Percentiles rank a stretch among this genome's conserved stretches.
Evolutionary conservation across 768 basidiomycete species (phyloP).

Genomic region (Mycena crocata): DNA sequence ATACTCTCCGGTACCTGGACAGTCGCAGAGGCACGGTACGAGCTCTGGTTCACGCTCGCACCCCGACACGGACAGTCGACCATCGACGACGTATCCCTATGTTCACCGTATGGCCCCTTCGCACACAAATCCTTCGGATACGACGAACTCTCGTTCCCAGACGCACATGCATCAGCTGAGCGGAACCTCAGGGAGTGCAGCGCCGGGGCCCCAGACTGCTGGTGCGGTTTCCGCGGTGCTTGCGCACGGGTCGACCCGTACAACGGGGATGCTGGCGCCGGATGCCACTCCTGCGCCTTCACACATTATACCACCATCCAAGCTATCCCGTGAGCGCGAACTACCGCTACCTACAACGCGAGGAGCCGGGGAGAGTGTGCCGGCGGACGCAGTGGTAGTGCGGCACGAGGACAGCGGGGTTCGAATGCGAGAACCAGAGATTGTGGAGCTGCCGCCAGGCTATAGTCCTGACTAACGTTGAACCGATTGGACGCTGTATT

Average conservation of each 20-base stretch:
- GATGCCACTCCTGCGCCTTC: no score
- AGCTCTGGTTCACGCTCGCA: background rate
- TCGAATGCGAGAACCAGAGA: background rate
- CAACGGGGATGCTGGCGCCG: background rate
- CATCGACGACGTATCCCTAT: background rate
- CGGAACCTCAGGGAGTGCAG: background rate
- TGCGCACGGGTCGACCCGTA: background rate
- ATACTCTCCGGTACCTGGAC: background rate
- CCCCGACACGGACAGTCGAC: background rate
- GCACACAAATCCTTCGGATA: background rate
- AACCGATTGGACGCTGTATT: no score
- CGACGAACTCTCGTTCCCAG: background rate
- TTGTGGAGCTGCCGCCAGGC: conserved; percentile 15
- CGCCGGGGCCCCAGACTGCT: background rate
- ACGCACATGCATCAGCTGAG: background rate
- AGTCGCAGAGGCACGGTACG: background rate
- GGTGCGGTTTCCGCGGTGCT: background rate
- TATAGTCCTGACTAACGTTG: conserved; percentile 11
- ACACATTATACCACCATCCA: background rate
- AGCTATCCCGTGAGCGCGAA: conserved; percentile 8
- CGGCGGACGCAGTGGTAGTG: background rate
- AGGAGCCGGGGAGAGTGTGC: background rate
- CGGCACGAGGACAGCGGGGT: conserved; percentile 26
- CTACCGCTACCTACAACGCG: background rate
- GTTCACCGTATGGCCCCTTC: background rate